Conservation (phyloP, 2,329 filamentous ascomycete species). For the Trichoderma simmonsii region DNA sequence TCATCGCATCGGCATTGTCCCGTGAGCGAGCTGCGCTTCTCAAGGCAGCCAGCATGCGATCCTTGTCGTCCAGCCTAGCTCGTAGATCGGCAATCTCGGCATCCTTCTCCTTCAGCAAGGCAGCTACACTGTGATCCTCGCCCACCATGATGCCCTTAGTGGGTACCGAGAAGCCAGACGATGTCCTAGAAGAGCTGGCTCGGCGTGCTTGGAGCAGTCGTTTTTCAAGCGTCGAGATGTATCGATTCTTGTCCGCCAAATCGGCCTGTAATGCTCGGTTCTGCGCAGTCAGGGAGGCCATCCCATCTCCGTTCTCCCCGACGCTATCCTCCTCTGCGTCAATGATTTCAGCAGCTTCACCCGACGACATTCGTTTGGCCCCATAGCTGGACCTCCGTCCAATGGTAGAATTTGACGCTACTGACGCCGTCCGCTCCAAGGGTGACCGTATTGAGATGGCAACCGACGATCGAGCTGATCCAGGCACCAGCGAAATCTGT, state of each 20-base stretch:
- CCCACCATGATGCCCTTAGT: conserved; percentile 66
- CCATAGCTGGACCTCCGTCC: conserved; percentile 50
- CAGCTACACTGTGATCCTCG: conserved; percentile 72
- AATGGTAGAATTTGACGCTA: conserved; percentile 61
- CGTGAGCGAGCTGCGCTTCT: conserved; percentile 81
- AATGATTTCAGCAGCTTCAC: conserved; percentile 39
- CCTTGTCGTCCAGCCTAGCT: conserved; percentile 87
- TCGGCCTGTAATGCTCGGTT: conserved; percentile 93
- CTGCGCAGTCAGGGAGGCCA: conserved; percentile 77
- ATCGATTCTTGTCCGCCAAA: conserved; percentile 92
- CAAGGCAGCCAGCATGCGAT: conserved; percentile 85
- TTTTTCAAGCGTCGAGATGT: conserved; percentile 91
- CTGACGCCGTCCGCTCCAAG: conserved; percentile 63
- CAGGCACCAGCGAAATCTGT: conserved; percentile 47
- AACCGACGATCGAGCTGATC: conserved; percentile 66
- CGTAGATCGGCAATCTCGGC: conserved; percentile 89
- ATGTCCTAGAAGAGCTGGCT: conserved; percentile 84
- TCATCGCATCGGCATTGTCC: conserved; percentile 66
- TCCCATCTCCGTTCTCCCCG: conserved; percentile 83
- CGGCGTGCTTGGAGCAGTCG: conserved; percentile 84
- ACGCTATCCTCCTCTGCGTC: conserved; percentile 64
- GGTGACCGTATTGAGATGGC: conserved; percentile 58
- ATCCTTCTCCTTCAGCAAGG: conserved; percentile 81
- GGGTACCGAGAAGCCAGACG: conserved; percentile 63
- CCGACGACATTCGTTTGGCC: conserved; percentile 44